Evolutionary conservation across 805 yeast species (phyloP).

Genomic region (Metschnikowia corniflorae): DNA sequence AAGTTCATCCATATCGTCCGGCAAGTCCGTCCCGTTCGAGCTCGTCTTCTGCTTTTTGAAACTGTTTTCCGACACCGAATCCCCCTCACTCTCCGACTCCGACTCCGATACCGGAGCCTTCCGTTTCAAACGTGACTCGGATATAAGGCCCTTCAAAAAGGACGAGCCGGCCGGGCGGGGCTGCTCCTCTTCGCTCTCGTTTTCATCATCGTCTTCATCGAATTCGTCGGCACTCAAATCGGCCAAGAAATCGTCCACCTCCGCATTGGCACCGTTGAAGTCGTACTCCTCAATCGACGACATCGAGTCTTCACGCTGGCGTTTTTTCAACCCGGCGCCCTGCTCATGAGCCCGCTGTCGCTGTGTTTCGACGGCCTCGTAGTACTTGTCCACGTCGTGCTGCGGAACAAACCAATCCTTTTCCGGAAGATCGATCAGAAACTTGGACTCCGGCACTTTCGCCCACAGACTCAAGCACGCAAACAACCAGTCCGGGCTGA

Average conservation of each 20-base stretch:
- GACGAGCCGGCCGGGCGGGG: constrained; percentile 16
- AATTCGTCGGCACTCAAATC: constrained; percentile 39
- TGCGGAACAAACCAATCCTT: constrained; percentile 42
- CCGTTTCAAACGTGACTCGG: constrained; percentile 17
- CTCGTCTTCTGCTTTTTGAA: constrained; percentile 7
- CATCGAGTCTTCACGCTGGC: constrained; percentile 34
- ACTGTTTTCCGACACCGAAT: neutral
- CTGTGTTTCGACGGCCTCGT: constrained; percentile 26
- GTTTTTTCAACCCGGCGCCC: constrained; percentile 16
- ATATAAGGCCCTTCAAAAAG: constrained; percentile 26
- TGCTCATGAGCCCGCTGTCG: constrained; percentile 13
- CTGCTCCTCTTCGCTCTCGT: constrained; percentile 10
- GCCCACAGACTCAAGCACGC: constrained; percentile 80
- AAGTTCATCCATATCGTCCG: constrained; percentile 39
- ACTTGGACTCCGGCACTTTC: constrained; percentile 60
- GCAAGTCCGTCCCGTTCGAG: constrained; percentile 5
- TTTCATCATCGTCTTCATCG: constrained; percentile 20
- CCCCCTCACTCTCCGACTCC: constrained; percentile 18
- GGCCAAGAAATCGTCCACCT: constrained; percentile 48
- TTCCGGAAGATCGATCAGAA: constrained; percentile 46
- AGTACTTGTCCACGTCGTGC: constrained; percentile 44
- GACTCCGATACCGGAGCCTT: constrained; percentile 17
- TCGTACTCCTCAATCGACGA: constrained; percentile 34
- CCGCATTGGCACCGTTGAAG: constrained; percentile 41
- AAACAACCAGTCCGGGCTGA: constrained; percentile 90